Evolutionary conservation across 129 eudicot genomes (phyloP).

Genomic region (Tanacetum coccineum): DNA sequence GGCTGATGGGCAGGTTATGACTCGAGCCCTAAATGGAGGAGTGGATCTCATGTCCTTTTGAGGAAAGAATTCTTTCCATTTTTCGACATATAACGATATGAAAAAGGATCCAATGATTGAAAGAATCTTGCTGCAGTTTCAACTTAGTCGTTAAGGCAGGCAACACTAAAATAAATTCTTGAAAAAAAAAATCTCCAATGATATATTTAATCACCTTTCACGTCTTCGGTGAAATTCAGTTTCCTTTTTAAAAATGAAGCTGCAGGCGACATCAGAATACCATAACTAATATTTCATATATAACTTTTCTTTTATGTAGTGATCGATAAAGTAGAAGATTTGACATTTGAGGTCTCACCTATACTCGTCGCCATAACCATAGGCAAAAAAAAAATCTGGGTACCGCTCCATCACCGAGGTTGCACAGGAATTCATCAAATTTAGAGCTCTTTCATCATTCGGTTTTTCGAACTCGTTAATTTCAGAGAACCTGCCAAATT

Average conservation of each 20-base stretch:
- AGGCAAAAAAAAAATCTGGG: slow-evolving; percentile 61
- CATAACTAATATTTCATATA: background rate
- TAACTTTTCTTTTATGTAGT: background rate
- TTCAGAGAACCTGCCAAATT: slow-evolving; percentile 52
- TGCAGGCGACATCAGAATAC: slow-evolving; percentile 29
- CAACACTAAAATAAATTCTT: slow-evolving; percentile 1
- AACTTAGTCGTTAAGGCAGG: slow-evolving; percentile 7
- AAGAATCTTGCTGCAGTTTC: slow-evolving; percentile 74
- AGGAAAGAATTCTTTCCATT: slow-evolving; percentile 69
- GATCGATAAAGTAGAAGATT: background rate
- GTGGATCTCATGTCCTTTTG: slow-evolving; percentile 39
- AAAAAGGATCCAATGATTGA: slow-evolving; percentile 80
- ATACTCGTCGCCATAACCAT: slow-evolving; percentile 77
- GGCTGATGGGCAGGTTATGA: slow-evolving; percentile 51
- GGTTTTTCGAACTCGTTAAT: slow-evolving; percentile 70
- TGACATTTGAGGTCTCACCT: slow-evolving; percentile 36
- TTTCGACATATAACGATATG: slow-evolving; percentile 52
- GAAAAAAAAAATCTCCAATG: background rate
- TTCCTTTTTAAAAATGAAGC: slow-evolving; percentile 70
- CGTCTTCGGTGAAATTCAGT: slow-evolving; percentile 82
- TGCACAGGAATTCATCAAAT: slow-evolving; percentile 82
- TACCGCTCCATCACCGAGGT: slow-evolving; percentile 54
- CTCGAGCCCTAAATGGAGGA: slow-evolving; percentile 68
- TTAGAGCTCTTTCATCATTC: slow-evolving; percentile 52
- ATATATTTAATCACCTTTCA: slow-evolving; percentile 39